Base-by-base conservation (phyloP, 2,329 filamentous ascomycete genomes). In the Colletotrichum tanaceti region DNA sequence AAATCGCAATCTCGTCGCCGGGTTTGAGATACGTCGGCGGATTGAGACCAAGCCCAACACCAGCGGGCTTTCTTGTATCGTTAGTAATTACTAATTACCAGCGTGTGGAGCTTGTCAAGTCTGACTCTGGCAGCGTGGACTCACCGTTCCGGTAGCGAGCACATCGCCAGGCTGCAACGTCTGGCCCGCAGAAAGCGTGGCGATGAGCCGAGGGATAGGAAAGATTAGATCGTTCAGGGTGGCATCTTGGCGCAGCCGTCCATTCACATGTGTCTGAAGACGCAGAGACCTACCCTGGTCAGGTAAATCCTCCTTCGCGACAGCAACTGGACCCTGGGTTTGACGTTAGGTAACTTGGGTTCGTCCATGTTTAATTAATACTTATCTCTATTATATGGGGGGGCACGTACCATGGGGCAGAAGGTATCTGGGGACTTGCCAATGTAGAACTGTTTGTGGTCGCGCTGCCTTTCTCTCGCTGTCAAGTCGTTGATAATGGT, bases 371-470 rank as follows among this genome's bases (percentile, higher is more conserved):
- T n/a, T n/a, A n/a, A n/a, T n/a, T n/a, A n/a, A n/a, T n/a, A n/a
- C n/a, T n/a, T n/a, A n/a, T n/a, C n/a, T n/a, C n/a, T n/a, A n/a
- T n/a, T n/a, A n/a, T n/a, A n/a, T n/a, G n/a, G n/a, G n/a, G n/a
- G n/a, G n/a, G n/a, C n/a, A 24, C 62, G 49, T 70, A 83, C 82
- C 78, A 87, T 87, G 0, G 85, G 85, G 69, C 85, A 88, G 70
- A 84, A 87, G 0, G 84, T 86, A 73, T 88, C 85, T 0, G 81
- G 76, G 0, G 82, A 86, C 73, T 88, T 88, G 10, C 86, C 86
- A 57, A 89, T 82, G 63, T 84, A 88, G 73, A 88, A 89, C 70
- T 89, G 87, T 73, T 88, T 88, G 66, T 89, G 86, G 68, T 87
- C 84, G 16, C 83, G 75, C 75, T 87, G 85, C 44, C 79, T 75